Evolutionary conservation across 208 protist genomes (phyloP).

Genomic region (Leishmania gerbilli): DNA sequence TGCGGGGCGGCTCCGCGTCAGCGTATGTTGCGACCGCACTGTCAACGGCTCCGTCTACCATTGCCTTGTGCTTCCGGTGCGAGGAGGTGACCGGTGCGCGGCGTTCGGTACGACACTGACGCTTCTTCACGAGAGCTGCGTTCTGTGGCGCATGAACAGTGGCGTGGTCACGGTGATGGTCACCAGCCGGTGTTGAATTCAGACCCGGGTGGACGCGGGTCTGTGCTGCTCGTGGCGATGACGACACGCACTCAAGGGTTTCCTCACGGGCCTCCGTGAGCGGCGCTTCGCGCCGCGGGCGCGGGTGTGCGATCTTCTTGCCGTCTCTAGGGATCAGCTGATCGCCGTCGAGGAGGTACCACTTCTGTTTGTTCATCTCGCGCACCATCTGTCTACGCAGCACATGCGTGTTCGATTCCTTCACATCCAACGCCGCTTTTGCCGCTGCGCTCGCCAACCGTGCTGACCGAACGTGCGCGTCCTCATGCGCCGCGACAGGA

Average conservation of each 20-base stretch:
- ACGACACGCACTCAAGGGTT: not conserved
- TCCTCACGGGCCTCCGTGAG: not conserved
- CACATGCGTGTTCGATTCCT: not conserved
- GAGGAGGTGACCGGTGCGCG: not conserved
- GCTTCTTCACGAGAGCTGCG: not conserved
- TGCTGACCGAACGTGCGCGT: not conserved
- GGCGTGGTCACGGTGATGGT: not conserved
- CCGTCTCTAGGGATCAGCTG: slow-evolving; percentile 10
- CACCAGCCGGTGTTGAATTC: not conserved
- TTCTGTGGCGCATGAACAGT: not conserved
- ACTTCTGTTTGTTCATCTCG: slow-evolving; percentile 8
- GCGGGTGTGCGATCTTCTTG: not conserved
- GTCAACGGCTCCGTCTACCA: not conserved
- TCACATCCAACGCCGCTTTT: not conserved
- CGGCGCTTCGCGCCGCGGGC: not conserved
- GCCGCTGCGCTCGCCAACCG: not conserved
- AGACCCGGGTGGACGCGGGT: not conserved
- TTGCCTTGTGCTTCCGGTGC: not conserved
- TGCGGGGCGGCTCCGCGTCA: not conserved
- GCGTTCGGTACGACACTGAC: not conserved
- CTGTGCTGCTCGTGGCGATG: not conserved
- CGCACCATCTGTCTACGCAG: not conserved
- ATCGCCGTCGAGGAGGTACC: slow-evolving; percentile 28
- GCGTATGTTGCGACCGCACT: not conserved
- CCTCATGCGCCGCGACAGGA: not conserved